Conservation (phyloP, 306 rosid genomes). For the Acmispon strigosus region DNA sequence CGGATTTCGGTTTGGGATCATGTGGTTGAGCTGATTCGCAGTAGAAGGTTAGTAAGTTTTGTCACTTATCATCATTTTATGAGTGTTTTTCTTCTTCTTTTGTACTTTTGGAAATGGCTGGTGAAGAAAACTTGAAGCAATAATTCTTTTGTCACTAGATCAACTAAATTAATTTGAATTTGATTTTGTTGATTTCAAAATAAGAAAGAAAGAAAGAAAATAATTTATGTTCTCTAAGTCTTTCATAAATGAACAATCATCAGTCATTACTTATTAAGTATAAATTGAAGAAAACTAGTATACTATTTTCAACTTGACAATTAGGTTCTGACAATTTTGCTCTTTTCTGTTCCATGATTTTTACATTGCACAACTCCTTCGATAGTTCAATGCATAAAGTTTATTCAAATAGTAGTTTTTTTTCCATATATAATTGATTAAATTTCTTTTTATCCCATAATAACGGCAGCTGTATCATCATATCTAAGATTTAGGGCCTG, state of each 20-base stretch:
- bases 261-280: background rate
- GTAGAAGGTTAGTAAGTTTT: constrained; percentile 42
- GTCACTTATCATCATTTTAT: background rate
- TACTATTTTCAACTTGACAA: background rate
- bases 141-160: background rate
- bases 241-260: background rate
- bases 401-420: no score
- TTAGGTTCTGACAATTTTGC: background rate
- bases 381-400: no score
- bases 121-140: background rate
- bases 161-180: background rate
- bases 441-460: no score
- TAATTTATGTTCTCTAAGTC: background rate
- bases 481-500: no score
- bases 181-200: background rate
- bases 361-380: no score
- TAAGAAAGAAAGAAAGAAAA: background rate
- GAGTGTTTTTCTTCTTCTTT: background rate
- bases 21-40: constrained; percentile 42
- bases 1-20: constrained; percentile 77
- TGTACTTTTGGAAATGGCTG: background rate
- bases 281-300: background rate
- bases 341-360: background rate
- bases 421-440: no score
- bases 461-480: no score